Evolutionary conservation across 2,329 filamentous ascomycete species (phyloP), one percentile per base, ranked within the genome.

Genomic region (Alternaria brassicicola): DNA sequence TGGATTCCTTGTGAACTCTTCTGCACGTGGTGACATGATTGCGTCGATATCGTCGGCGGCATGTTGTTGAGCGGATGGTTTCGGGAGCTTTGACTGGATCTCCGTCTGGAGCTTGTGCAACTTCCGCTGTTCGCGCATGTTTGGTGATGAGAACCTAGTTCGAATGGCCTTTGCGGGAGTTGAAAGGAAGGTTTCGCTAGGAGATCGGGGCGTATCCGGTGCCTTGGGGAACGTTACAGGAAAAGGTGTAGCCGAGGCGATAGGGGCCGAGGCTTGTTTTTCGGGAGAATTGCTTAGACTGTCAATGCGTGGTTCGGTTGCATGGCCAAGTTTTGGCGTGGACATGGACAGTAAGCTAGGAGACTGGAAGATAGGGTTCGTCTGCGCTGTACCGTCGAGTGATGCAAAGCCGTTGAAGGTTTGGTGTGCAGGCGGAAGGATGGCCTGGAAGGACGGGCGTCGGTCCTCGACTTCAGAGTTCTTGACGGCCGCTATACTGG

Each of bases 1-100:
- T 1, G 76, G 76, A 46, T 78, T 78, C 36, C 84, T 86, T 2
- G 88, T 92, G 81, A 93, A 93, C 15, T 88, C 86, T 68, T 90
- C 88, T 1, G 83, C 87, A 41, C 90, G 85, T 0, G 91, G 90
- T 3, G 89, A 92, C 82, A 92, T 84, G 9, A 91, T 77, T 12
- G 86, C 81, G 45, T 87, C 84, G 10, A 59, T 78, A 77, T 69
- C 78, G 73, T 78, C 75, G 19, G 67, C 64, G 19, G 73, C 58
- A 48, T 74, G 73, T 25, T 70, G 65, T 35, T 67, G 65, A 25
- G 63, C 56, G 3, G 70, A 63, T 6, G 66, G 56, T 30, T 67
- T 68, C 4, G 76, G 74, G 28, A 79, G 66, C 51, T 71, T 69
- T 3, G 76, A 71, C 43, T 78, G 73, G 50, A 79, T 77, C 57